phyloP scores from a whole-genome alignment of 2,329 filamentous ascomycete species.

The Phialophora macrospora region DNA sequence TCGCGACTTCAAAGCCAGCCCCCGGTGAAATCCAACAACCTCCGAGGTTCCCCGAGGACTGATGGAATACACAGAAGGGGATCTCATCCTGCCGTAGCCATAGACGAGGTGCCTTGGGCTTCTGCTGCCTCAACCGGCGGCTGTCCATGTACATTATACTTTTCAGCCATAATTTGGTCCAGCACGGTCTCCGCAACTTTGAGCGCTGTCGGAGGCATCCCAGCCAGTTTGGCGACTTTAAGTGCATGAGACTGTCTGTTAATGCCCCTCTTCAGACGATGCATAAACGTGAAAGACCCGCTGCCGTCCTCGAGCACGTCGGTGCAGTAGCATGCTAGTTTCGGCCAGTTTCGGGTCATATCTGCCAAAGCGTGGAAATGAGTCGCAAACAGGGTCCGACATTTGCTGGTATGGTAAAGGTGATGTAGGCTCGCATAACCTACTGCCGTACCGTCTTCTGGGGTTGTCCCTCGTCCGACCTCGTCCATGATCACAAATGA shows the following conservation, averaged over 20 bases:
- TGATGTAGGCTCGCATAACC: slow-evolving; percentile 88
- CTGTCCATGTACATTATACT: slow-evolving; percentile 9
- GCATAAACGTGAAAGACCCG: slow-evolving; percentile 79
- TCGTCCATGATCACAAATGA: slow-evolving; percentile 99
- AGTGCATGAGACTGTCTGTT: slow-evolving; percentile 89
- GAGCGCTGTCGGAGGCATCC: slow-evolving; percentile 75
- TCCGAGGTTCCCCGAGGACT: slow-evolving; percentile 43
- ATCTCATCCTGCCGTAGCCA: slow-evolving; percentile 15
- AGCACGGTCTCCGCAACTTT: slow-evolving; percentile 59
- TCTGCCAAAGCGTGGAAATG: slow-evolving; percentile 89
- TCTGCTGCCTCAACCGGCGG: background rate
- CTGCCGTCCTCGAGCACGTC: slow-evolving; percentile 77
- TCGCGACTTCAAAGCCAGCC: slow-evolving; percentile 64
- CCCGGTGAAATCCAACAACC: slow-evolving; percentile 53
- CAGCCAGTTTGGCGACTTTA: slow-evolving; percentile 89
- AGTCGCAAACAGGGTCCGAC: slow-evolving; percentile 86
- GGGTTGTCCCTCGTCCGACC: slow-evolving; percentile 90
- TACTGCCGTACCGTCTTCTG: slow-evolving; percentile 87
- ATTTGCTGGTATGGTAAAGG: slow-evolving; percentile 75
- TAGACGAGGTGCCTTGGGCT: slow-evolving; percentile 10
- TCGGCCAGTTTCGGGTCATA: slow-evolving; percentile 65
- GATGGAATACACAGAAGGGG: background rate
- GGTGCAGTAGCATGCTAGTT: slow-evolving; percentile 81
- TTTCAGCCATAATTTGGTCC: slow-evolving; percentile 23
- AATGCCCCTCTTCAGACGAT: slow-evolving; percentile 78